Evolutionary conservation across 176 grass and related monocot species (phyloP).

Genomic region (Aegilops umbellulata): DNA sequence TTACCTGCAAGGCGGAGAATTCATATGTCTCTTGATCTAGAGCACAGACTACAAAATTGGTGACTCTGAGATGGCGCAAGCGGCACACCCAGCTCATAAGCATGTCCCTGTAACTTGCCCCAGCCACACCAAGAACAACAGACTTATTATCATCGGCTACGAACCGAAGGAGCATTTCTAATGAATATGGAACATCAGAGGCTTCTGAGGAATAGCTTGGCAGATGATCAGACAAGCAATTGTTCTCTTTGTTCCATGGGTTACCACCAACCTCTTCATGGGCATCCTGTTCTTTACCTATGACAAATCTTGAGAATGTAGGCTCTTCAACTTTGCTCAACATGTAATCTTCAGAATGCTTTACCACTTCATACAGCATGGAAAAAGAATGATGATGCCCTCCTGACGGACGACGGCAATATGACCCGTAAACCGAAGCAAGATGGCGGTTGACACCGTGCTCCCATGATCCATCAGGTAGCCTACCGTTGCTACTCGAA

Average conservation of each 20-base stretch:
- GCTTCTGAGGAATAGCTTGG: constrained; percentile 27
- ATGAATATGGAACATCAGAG: constrained; percentile 41
- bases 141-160: constrained; percentile 51
- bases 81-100: constrained; percentile 96
- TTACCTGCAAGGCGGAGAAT: constrained; percentile 80
- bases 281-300: neutral
- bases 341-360: constrained; percentile 46
- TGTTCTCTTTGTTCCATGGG: neutral
- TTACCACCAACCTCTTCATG: neutral
- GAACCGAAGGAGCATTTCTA: constrained; percentile 45
- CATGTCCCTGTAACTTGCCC: constrained; percentile 78
- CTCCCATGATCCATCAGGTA: constrained; percentile 40
- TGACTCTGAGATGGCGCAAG: constrained; percentile 51
- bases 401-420: constrained; percentile 35
- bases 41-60: constrained; percentile 80
- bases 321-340: constrained; percentile 38
- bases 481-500: neutral
- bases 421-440: constrained; percentile 59
- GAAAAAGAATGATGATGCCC: neutral
- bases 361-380: constrained; percentile 48
- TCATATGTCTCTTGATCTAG: constrained; percentile 77
- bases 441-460: constrained; percentile 53
- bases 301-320: constrained; percentile 18
- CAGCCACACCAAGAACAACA: constrained; percentile 81
- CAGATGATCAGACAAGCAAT: neutral